Evolutionary conservation across 495 filamentous ascomycete species (phyloP), one percentile per base, ranked within the genome.

Genomic region (Cercophora samala): DNA sequence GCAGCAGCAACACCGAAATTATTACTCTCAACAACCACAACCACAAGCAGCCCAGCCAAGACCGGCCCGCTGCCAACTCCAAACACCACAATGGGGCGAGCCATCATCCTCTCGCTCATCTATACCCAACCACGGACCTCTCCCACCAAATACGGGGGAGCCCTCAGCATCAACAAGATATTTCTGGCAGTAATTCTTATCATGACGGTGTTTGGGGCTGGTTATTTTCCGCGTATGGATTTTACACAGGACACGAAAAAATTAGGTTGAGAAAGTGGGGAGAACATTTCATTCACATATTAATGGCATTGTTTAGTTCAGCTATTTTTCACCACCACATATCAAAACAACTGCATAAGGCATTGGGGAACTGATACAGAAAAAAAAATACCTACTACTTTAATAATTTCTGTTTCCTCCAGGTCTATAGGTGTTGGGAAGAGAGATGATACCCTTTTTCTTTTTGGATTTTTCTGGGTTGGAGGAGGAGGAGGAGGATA

Each of bases 171-270:
- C 17, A 21, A 37, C 60, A 3, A n/a, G 60, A 46, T 62, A 51
- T 22, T 42, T 62, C 19, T 62, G 60, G 60, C 60, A 62, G n/a
- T 46, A 60, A 29, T 17, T 60, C 23, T 18, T 22, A 60, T 24
- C 22, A 60, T 60, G 8, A 46, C 6, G 37, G 37, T 46, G 37
- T 46, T 17, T 46, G 0, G 8, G 29, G 37, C 37, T 46, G 3
- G 26, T 29, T 29, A 46, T 46, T 13, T 46, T n/a, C n/a, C n/a
- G n/a, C n/a, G n/a, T n/a, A n/a, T n/a, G n/a, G n/a, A n/a, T n/a
- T 46, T 46, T 29, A 29, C 26, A 29, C 37, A 46, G 13, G 37
- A 46, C n/a, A n/a, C 37, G 15, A 46, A 46, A 46, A 46, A 46
- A 0, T 17, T 46, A n/a, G 37, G 26, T 29, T 8, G 26, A 29